Conservation (phyloP, 2,329 filamentous ascomycete genomes). For the Penicillium sp. region DNA sequence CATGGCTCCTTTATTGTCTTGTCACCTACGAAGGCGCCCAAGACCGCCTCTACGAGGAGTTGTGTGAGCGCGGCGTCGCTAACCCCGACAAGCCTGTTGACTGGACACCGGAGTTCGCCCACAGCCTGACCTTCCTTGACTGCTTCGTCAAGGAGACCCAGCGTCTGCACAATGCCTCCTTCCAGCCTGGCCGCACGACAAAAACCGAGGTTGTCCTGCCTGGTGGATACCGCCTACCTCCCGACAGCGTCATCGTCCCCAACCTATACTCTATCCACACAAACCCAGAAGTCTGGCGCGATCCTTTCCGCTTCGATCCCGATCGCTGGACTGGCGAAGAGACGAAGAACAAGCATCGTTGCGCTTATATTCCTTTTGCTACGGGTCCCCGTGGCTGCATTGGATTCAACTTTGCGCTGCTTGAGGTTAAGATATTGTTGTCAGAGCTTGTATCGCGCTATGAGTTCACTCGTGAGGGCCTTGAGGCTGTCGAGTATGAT, state of each 20-base stretch:
- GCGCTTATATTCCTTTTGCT: slow-evolving; percentile 58
- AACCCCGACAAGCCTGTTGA: neutral
- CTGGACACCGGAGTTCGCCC: slow-evolving; percentile 4
- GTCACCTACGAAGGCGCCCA: slow-evolving; percentile 55
- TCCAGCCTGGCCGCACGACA: slow-evolving; percentile 59
- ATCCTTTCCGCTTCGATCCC: slow-evolving; percentile 57
- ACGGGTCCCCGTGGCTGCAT: slow-evolving; percentile 57
- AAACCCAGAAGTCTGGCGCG: slow-evolving; percentile 57
- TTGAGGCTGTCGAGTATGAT: slow-evolving; percentile 37
- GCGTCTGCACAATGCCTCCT: slow-evolving; percentile 59
- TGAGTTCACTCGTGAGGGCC: slow-evolving; percentile 50
- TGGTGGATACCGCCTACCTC: slow-evolving; percentile 57
- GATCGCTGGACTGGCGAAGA: slow-evolving; percentile 51
- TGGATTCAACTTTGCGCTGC: slow-evolving; percentile 61
- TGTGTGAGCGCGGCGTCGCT: neutral
- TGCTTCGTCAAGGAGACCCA: slow-evolving; percentile 61
- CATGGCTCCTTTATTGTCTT: slow-evolving; percentile 56
- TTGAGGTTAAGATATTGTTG: slow-evolving; percentile 57
- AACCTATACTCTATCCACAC: slow-evolving; percentile 49
- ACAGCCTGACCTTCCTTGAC: slow-evolving; percentile 42
- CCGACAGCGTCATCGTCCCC: slow-evolving; percentile 54
- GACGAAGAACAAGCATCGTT: slow-evolving; percentile 51
- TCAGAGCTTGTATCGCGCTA: slow-evolving; percentile 58
- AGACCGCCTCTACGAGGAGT: slow-evolving; percentile 43
- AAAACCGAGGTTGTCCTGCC: slow-evolving; percentile 57